Base-by-base conservation (phyloP, 2,329 filamentous ascomycete species). In the Diaporthe ilicicola region DNA sequence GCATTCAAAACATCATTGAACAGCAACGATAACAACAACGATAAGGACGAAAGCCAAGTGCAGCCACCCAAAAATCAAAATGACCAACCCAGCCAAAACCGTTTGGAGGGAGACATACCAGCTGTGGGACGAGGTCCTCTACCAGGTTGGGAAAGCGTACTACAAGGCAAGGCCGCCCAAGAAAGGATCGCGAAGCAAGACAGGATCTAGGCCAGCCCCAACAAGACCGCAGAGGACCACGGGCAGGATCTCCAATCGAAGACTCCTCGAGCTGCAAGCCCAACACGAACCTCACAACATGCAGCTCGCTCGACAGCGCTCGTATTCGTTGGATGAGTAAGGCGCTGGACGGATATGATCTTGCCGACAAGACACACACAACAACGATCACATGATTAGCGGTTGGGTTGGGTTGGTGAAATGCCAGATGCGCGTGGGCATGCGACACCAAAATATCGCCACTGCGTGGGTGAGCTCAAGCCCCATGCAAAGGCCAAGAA, bases 91-190 rank as follows among this genome's bases (percentile, higher is more conserved):
- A 7, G 71, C 46, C 8, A 73, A 68, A 55, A 72, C 66, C 69
- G 66, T 81, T 44, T 78, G 78, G 76, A 76, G 76, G 65, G 79
- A 76, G 73, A 81, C 79, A n/a, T 77, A 80, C 72, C 76, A 81
- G 69, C 61, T 79, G 27, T 84, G 82, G 82, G 82, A 83, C 27
- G 76, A 77, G 12, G 77, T 84, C n/a, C 77, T 82, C 46, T 80
- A 82, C 68, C 77, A 78, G 48, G 75, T 84, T 51, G 82, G 81
- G 54, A 81, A 77, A 69, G 75, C 77, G 55, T 83, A 82, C 74
- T 82, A 79, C 76, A 82, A 79, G 27, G 62, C 67, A 32, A 59
- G 44, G 37, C 70, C 46, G 32, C 56, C 42, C 32, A 54, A 55
- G 32, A 61, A 34, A 39, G 19, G 29, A 48, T 65, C 69, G 37